phyloP scores from a whole-genome alignment of 2,329 filamentous ascomycete genomes.

The Phialocephala subalpina region DNA sequence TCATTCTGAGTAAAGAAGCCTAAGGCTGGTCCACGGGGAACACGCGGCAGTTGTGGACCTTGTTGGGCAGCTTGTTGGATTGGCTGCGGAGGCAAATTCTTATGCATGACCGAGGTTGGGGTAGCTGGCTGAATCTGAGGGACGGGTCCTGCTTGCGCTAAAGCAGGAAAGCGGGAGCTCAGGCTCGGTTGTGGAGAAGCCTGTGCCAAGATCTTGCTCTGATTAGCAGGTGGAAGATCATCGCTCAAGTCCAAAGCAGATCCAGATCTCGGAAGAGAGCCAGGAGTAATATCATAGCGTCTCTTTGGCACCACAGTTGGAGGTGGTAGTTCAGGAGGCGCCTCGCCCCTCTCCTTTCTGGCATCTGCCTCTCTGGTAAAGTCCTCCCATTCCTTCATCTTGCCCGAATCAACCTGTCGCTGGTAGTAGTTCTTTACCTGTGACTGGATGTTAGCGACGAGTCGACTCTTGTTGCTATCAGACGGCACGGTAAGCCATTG shows the following conservation, averaged over 20 bases:
- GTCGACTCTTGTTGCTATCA: conserved; percentile 41
- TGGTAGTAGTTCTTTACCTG: conserved; percentile 75
- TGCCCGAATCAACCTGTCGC: conserved; percentile 65
- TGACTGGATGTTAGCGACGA: conserved; percentile 43
- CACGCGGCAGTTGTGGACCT: conserved; percentile 25
- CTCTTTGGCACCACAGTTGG: conserved; percentile 60
- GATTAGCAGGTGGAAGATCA: conserved; percentile 37
- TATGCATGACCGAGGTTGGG: conserved; percentile 36
- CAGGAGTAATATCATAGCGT: conserved; percentile 56
- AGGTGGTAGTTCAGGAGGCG: conserved; percentile 65
- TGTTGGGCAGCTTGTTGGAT: conserved; percentile 35
- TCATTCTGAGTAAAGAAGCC: conserved; percentile 40
- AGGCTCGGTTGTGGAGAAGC: conserved; percentile 37
- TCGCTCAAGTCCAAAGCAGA: conserved; percentile 57
- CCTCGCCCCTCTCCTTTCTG: conserved; percentile 63
- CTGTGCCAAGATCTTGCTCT: conserved; percentile 34
- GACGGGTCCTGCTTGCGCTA: conserved; percentile 44
- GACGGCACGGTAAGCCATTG: conserved; percentile 39
- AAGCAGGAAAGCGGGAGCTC: conserved; percentile 40
- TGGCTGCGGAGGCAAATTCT: conserved; percentile 39
- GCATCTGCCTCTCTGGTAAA: conserved; percentile 68
- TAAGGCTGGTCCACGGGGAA: conserved; percentile 38
- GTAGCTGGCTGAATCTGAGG: conserved; percentile 38
- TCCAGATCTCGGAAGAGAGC: conserved; percentile 53
- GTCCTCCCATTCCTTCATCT: conserved; percentile 64